Conservation (phyloP, 2,329 filamentous ascomycete genomes). For the Mollisiaceae sp. region DNA sequence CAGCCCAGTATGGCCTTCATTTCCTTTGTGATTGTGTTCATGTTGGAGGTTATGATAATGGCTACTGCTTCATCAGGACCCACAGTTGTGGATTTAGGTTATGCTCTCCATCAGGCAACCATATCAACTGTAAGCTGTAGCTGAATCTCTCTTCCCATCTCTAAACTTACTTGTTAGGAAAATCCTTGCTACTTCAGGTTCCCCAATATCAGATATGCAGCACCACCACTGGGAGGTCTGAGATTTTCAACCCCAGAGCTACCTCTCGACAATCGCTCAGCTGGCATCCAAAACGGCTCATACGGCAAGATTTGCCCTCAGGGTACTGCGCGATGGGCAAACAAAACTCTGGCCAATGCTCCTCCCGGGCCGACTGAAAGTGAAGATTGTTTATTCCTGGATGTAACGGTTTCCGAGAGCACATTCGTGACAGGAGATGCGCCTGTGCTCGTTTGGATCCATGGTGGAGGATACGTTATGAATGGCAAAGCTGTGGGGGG, state of each 20-base stretch:
- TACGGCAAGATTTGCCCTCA: constrained; percentile 5
- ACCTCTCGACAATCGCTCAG: background rate
- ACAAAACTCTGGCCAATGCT: background rate
- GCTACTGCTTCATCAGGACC: background rate
- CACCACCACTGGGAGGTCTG: background rate
- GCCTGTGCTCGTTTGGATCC: background rate
- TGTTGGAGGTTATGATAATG: background rate
- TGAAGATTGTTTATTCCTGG: background rate
- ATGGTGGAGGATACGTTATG: background rate
- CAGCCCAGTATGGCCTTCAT: background rate
- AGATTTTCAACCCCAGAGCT: background rate
- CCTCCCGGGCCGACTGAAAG: background rate
- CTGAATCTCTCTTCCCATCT: background rate
- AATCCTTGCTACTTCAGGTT: background rate
- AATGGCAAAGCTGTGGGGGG: background rate
- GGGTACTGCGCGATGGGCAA: background rate
- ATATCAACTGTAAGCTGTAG: background rate
- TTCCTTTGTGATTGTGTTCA: background rate
- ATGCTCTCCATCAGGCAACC: constrained; percentile 1
- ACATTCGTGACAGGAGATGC: background rate
- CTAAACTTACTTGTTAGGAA: background rate
- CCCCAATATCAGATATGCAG: constrained; percentile 1
- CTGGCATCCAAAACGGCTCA: background rate
- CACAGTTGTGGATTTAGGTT: background rate
- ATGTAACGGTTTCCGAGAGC: background rate